These are phyloP conservation scores for Euphorbia peplus DNA, from an alignment of 345 rosid species.

Conservation along the genomic window DNA sequence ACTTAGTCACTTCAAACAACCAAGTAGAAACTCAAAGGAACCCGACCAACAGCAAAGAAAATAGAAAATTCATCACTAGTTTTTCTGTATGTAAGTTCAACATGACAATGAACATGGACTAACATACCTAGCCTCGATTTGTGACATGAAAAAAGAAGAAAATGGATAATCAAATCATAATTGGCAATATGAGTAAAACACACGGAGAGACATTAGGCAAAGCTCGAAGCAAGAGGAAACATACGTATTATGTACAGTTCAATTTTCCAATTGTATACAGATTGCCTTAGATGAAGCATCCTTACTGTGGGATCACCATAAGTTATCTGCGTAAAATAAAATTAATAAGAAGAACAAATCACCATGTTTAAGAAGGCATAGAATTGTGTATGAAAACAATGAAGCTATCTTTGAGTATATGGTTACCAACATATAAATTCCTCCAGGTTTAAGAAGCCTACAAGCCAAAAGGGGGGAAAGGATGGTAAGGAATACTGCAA, in stretches of 20 bases:
- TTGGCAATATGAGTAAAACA: background rate
- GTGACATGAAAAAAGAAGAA: background rate
- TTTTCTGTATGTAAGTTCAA: background rate
- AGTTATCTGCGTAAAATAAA: slow-evolving; percentile 57
- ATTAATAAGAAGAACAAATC: background rate
- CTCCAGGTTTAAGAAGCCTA: slow-evolving; percentile 89
- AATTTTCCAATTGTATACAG: slow-evolving; percentile 68
- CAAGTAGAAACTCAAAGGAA: background rate
- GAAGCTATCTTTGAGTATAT: slow-evolving; percentile 15
- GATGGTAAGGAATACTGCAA: slow-evolving; percentile 10
- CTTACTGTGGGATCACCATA: slow-evolving; percentile 92
- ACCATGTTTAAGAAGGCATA: slow-evolving; percentile 3
- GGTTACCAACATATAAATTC: slow-evolving; percentile 85
- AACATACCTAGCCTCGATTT: background rate
- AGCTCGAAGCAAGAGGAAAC: slow-evolving; percentile 24
- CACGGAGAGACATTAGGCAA: background rate
- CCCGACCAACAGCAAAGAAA: background rate
- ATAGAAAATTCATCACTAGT: background rate
- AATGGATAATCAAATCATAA: background rate
- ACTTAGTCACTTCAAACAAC: background rate
- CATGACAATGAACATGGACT: background rate
- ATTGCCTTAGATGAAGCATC: slow-evolving; percentile 71
- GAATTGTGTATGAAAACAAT: slow-evolving; percentile 9
- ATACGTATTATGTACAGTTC: slow-evolving; percentile 74
- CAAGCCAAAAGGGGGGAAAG: slow-evolving; percentile 21